These are phyloP conservation scores for Saturnispora bothae DNA, from an alignment of 805 yeast genomes.

Conservation along the genomic window DNA sequence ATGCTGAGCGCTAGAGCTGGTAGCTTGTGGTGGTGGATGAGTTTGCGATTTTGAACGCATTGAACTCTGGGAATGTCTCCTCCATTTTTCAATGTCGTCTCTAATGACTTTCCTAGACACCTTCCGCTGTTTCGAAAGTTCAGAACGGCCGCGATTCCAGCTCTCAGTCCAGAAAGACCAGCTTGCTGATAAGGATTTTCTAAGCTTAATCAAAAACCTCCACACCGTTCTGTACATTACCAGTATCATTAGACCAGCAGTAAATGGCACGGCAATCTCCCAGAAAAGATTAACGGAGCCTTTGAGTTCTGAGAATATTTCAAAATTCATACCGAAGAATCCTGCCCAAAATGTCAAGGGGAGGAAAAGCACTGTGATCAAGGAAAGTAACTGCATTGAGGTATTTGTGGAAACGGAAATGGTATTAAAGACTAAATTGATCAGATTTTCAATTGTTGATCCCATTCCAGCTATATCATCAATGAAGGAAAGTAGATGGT, in stretches of 20 bases:
- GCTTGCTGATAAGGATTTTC: too few species aligned
- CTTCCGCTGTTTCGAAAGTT: too few species aligned
- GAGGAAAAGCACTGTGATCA: slow-evolving; percentile 47
- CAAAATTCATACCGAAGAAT: slow-evolving; percentile 49
- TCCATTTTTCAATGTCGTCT: too few species aligned
- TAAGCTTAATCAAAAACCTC: slow-evolving; percentile 1
- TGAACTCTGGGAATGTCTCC: too few species aligned
- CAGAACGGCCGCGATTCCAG: too few species aligned
- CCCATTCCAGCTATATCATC: slow-evolving; percentile 48
- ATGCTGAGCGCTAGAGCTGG: too few species aligned
- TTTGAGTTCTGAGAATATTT: slow-evolving; percentile 30
- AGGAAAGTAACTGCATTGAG: slow-evolving; percentile 42
- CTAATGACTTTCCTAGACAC: too few species aligned
- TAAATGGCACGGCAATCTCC: slow-evolving; percentile 35
- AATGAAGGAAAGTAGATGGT: slow-evolving; percentile 41
- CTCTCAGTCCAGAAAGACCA: too few species aligned
- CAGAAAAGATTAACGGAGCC: slow-evolving; percentile 35
- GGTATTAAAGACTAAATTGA: slow-evolving; percentile 45
- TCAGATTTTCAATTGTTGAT: slow-evolving; percentile 38
- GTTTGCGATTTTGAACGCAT: too few species aligned
- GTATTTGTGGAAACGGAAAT: slow-evolving; percentile 45
- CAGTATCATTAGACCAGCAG: slow-evolving; percentile 26
- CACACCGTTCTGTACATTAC: slow-evolving; percentile 26
- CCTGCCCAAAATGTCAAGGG: slow-evolving; percentile 55
- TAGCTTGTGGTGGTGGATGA: too few species aligned